Evolutionary conservation across 2,329 filamentous ascomycete species (phyloP), one percentile per base, ranked within the genome.

Genomic region (Colletotrichum horii): DNA sequence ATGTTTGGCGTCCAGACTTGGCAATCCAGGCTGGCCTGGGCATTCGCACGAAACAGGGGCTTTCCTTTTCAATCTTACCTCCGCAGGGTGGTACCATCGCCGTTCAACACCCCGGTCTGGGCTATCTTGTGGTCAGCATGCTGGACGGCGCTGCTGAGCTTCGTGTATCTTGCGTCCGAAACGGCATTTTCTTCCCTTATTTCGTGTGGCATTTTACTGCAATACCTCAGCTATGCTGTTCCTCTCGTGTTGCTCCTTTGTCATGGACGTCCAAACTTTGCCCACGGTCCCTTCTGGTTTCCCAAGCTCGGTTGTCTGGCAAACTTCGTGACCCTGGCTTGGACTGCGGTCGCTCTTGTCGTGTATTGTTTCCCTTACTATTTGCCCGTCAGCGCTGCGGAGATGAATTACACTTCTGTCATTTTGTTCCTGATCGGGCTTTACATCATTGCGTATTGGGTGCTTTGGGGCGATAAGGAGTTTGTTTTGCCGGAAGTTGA

Each of bases 341-440:
- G 81, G 80, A 67, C 78, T 2, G 52, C 74, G 4, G 67, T 80
- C 26, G 79, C 79, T 16, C 55, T 79, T 9, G 34, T 81, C 4
- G 81, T 81, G 60, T 82, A 82, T 38, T 81, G 78, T 56, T 81
- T 82, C 26, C 81, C 81, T 4, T 79, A 77, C 38, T 80, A 81
- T 24, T 32, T 77, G 3, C 77, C 78, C 6, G 79, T 77, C 4
- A 55, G 78, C 26, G 69, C 76, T 0, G 74, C 75, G 4, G 58
- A 76, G 26, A 82, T 82, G 81, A 81, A 81, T 60, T 81, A 81
- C 22, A 78, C 77, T 4, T 80, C 80, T 6, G 76, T 48, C 3
- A 79, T 80, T 1, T 74, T 80, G 30, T 77, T 43, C 6, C 78
- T 56, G 1, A 71, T 80, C 58, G 73, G 60, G 14, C 24, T 79